Conservation (phyloP, 495 filamentous ascomycete species). For the Hyaloscypha variabilis region DNA sequence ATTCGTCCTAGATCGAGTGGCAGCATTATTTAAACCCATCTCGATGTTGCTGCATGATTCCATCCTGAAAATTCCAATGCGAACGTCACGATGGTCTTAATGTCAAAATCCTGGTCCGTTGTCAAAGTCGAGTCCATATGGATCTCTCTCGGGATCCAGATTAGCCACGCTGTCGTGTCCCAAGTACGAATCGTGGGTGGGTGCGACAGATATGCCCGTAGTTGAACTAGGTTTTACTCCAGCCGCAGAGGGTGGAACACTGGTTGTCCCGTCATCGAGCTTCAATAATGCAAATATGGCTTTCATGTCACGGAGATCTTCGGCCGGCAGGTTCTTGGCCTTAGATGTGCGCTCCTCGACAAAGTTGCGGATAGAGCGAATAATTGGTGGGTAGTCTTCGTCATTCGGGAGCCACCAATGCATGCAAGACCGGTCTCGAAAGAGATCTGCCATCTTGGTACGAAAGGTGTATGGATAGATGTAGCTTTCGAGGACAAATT, state of each 20-base stretch:
- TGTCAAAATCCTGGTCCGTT: constrained; percentile 15
- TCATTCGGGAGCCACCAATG: constrained; percentile 90
- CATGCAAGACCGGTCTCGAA: constrained; percentile 65
- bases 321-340: constrained; percentile 61
- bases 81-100: neutral
- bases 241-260: neutral
- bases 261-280: constrained; percentile 26
- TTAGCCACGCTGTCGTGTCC: neutral
- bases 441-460: constrained; percentile 69
- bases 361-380: constrained; percentile 76
- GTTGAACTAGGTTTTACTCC: neutral
- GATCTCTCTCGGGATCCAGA: neutral
- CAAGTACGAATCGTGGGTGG: neutral
- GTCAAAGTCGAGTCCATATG: constrained; percentile 9
- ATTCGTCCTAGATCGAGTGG: too few species aligned
- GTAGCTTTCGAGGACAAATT: constrained; percentile 57
- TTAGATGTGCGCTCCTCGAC: constrained; percentile 70
- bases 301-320: constrained; percentile 76
- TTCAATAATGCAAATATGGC: constrained; percentile 57
- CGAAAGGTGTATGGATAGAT: constrained; percentile 78
- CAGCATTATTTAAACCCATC: too few species aligned
- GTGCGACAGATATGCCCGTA: constrained; percentile 2
- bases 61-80: neutral
- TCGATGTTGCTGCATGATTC: neutral
- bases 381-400: constrained; percentile 68